phyloP scores from a whole-genome alignment of 1,284 basidiomycete genomes.

The Ceraceosorus guamensis region DNA sequence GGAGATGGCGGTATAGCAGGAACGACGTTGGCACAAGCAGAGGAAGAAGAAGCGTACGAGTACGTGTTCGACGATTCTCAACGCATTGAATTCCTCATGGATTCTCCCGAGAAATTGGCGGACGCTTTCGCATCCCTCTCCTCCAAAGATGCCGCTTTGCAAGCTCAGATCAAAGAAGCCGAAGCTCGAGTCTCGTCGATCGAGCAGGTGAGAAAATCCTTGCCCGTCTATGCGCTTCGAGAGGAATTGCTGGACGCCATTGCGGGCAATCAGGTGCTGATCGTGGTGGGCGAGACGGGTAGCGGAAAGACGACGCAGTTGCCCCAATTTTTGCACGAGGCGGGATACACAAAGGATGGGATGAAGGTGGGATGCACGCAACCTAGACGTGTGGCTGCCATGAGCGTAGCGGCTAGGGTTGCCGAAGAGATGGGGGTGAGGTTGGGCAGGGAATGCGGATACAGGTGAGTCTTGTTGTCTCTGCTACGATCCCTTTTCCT shows the following conservation, averaged over 20 bases:
- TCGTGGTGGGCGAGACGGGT: slow-evolving; percentile 56
- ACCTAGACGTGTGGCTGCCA: slow-evolving; percentile 94
- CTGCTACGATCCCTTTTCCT: too few species aligned
- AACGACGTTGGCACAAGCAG: slow-evolving; percentile 9
- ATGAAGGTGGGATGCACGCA: slow-evolving; percentile 91
- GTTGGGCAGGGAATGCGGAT: slow-evolving; percentile 94
- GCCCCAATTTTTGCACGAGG: slow-evolving; percentile 95
- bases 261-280: slow-evolving; percentile 66
- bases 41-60: slow-evolving; percentile 63
- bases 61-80: slow-evolving; percentile 98
- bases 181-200: slow-evolving; percentile 57
- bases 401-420: slow-evolving; percentile 97
- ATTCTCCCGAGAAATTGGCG: slow-evolving; percentile 53
- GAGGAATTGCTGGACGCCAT: slow-evolving; percentile 65
- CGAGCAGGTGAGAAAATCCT: slow-evolving; percentile 37
- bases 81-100: slow-evolving; percentile 91
- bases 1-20: too few species aligned
- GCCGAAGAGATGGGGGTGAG: slow-evolving; percentile 97
- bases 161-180: slow-evolving; percentile 82
- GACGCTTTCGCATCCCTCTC: slow-evolving; percentile 58
- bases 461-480: slow-evolving; percentile 55
- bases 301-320: slow-evolving; percentile 98
- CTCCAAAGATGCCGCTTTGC: slow-evolving; percentile 75
- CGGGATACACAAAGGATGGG: slow-evolving; percentile 81
- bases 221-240: slow-evolving; percentile 43